phyloP scores from a whole-genome alignment of 257 asterid genomes.

The Penstemon barbatus region DNA sequence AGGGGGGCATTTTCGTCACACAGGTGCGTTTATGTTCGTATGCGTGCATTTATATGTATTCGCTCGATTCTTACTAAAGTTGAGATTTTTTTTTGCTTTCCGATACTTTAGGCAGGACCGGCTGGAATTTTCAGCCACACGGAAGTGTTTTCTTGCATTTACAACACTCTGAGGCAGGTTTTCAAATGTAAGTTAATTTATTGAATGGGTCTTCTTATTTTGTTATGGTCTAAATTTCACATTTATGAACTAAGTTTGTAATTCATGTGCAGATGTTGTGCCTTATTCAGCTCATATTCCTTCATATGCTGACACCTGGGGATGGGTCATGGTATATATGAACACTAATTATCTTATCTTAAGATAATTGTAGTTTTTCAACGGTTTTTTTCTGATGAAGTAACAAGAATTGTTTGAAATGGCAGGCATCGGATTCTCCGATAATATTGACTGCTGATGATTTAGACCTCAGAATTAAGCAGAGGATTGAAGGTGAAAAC shows the following conservation, averaged over 20 bases:
- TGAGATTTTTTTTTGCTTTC: not conserved
- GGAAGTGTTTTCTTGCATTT: slow-evolving; percentile 89
- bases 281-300: slow-evolving; percentile 95
- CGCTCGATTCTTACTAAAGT: not conserved
- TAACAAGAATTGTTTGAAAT: not conserved
- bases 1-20: slow-evolving; percentile 81
- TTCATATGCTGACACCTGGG: slow-evolving; percentile 97
- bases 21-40: slow-evolving; percentile 46
- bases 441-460: slow-evolving; percentile 53
- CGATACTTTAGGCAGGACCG: slow-evolving; percentile 73
- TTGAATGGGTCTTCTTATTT: not conserved
- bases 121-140: slow-evolving; percentile 94
- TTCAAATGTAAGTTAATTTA: slow-evolving; percentile 68
- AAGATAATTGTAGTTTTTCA: not conserved
- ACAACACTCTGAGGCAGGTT: slow-evolving; percentile 84
- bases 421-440: slow-evolving; percentile 77
- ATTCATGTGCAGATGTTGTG: slow-evolving; percentile 71
- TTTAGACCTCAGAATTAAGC: slow-evolving; percentile 69
- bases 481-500: slow-evolving; percentile 75
- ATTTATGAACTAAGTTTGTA: not conserved
- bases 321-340: slow-evolving; percentile 87
- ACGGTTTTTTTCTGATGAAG: not conserved
- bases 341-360: not conserved
- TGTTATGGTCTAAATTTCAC: no score
- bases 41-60: not conserved